Conservation (phyloP, 2,329 filamentous ascomycete genomes). For the Daldinia sp. region DNA sequence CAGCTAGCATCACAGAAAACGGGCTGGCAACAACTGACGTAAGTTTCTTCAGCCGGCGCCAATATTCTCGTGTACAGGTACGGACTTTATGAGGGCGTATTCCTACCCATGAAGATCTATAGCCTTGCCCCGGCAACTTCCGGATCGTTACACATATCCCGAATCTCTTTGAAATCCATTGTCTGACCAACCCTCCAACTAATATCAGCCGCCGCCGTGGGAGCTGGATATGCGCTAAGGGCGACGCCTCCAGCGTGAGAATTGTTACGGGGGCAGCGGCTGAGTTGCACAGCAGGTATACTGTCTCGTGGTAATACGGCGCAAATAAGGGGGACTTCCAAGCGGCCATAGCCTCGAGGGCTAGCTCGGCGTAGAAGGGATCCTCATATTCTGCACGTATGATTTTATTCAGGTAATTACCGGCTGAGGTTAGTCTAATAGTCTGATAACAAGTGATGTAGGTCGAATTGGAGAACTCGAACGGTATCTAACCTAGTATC, state of each 20-base stretch:
- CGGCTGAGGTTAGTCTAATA: conserved; percentile 63
- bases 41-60: no score
- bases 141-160: conserved; percentile 19
- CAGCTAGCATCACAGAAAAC: no score
- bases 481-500: no score
- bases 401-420: conserved; percentile 69
- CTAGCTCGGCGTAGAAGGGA: conserved; percentile 62
- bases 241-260: conserved; percentile 64
- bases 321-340: conserved; percentile 62
- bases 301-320: conserved; percentile 57
- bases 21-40: no score
- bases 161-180: conserved; percentile 39
- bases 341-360: conserved; percentile 60
- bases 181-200: conserved; percentile 51
- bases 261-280: conserved; percentile 57
- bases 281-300: conserved; percentile 61
- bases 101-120: not conserved
- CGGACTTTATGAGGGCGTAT: not conserved
- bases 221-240: conserved; percentile 66
- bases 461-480: not conserved
- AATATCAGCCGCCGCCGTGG: conserved; percentile 47
- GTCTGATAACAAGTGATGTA: not conserved
- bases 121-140: conserved; percentile 9
- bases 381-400: conserved; percentile 67
- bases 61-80: not conserved